Evolutionary conservation across 176 grass and related monocot species (phyloP).

Genomic region (Triticum turgidum): DNA sequence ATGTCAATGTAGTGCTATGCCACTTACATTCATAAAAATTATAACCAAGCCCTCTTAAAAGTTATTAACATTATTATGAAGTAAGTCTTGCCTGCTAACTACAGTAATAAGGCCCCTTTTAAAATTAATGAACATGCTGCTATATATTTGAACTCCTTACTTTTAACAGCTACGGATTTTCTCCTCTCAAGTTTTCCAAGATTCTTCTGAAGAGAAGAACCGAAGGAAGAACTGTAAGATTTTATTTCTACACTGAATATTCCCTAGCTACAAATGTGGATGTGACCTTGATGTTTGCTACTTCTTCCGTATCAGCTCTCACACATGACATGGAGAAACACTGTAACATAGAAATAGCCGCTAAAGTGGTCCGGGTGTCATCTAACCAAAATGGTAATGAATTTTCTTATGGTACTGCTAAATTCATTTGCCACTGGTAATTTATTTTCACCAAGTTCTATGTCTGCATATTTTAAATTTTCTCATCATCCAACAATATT

Average conservation of each 20-base stretch:
- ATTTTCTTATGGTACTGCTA: slow-evolving; percentile 14
- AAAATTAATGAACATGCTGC: slow-evolving; percentile 4
- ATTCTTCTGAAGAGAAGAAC: slow-evolving; percentile 74
- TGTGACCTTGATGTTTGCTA: slow-evolving; percentile 26
- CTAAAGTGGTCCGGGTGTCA: slow-evolving; percentile 77
- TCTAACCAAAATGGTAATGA: slow-evolving; percentile 75
- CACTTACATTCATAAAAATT: not conserved
- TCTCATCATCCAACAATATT: not conserved
- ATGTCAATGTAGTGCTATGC: not conserved
- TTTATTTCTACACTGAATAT: slow-evolving; percentile 16
- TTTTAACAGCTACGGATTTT: slow-evolving; percentile 80
- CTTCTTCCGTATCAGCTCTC: slow-evolving; percentile 65
- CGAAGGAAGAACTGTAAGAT: slow-evolving; percentile 75
- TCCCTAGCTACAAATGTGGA: not conserved
- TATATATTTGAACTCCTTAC: slow-evolving; percentile 14
- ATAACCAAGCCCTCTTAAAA: not conserved
- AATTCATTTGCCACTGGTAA: not conserved
- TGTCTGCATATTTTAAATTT: not conserved
- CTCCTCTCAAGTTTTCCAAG: slow-evolving; percentile 94
- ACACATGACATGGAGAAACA: slow-evolving; percentile 94
- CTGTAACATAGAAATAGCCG: slow-evolving; percentile 93
- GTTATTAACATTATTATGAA: slow-evolving; percentile 1
- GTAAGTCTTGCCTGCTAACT: not conserved
- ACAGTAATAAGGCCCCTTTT: not conserved
- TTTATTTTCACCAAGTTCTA: slow-evolving; percentile 9